Percentiles rank a stretch among this genome's conserved stretches.
Conservation (phyloP, 2,329 filamentous ascomycete species). For the Xylariaceae sp. region DNA sequence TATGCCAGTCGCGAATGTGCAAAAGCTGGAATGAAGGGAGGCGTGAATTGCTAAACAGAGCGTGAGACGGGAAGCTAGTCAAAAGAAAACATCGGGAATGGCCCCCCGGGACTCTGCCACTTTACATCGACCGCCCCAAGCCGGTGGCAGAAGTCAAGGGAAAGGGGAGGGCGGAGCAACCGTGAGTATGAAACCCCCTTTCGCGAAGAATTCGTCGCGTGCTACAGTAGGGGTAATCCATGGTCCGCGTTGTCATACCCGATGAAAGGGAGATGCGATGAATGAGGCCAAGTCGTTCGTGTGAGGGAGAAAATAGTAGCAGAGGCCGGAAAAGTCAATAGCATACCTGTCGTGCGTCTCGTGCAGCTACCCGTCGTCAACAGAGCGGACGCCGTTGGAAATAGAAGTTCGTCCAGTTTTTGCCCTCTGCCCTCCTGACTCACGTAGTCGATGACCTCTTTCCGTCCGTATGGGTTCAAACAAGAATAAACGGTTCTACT, state of each 20-base stretch:
- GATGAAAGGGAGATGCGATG: constrained; percentile 4
- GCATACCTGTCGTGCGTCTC: constrained; percentile 20
- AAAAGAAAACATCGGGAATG: constrained; percentile 25
- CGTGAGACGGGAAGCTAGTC: constrained; percentile 21
- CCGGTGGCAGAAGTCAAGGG: constrained; percentile 7
- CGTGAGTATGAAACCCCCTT: constrained; percentile 6
- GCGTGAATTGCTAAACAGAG: constrained; percentile 16
- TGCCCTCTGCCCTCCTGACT: constrained; percentile 1
- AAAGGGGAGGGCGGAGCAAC: constrained; percentile 5
- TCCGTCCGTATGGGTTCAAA: constrained; percentile 3
- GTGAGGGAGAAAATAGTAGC: constrained; percentile 7
- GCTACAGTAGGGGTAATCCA: constrained; percentile 15
- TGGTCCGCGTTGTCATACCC: constrained; percentile 12
- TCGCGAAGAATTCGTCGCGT: constrained; percentile 13
- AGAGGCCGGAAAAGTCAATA: constrained; percentile 11
- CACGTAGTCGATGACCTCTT: constrained; percentile 6
- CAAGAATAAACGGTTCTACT: constrained; percentile 5
- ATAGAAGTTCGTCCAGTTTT: constrained; percentile 10
- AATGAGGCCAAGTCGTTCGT: too few species aligned
- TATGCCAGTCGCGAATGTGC: constrained; percentile 16
- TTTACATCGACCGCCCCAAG: constrained; percentile 2
- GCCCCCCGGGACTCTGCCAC: constrained; percentile 18
- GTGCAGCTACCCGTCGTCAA: constrained; percentile 14
- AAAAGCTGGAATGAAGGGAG: constrained; percentile 32
- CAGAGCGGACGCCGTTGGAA: not conserved